These are phyloP conservation scores for Pyronema omphalodes DNA, from an alignment of 495 filamentous ascomycete genomes.

Conservation along the genomic window DNA sequence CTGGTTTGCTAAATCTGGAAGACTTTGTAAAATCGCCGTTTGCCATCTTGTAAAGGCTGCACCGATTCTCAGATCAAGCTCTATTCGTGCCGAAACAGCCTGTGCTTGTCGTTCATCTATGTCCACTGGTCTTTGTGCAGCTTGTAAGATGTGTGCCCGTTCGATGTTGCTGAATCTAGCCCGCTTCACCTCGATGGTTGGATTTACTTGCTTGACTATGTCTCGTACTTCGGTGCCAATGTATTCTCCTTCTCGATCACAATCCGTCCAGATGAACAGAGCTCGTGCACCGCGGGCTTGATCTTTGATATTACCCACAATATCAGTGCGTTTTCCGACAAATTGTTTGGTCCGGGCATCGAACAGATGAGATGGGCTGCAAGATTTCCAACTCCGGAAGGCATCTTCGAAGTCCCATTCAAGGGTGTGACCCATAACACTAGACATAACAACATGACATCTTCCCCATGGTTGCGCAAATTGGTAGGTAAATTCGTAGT, in stretches of 20 bases:
- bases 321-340: conserved; percentile 50
- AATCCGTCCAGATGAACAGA: conserved; percentile 96
- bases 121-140: conserved; percentile 53
- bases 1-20: conserved; percentile 44
- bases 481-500: conserved; percentile 78
- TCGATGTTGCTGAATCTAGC: conserved; percentile 94
- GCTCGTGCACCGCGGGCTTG: conserved; percentile 51
- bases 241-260: conserved; percentile 91
- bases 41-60: conserved; percentile 82
- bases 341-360: conserved; percentile 52
- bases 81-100: conserved; percentile 76
- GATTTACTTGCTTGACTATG: conserved; percentile 56
- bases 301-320: conserved; percentile 66
- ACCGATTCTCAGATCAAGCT: conserved; percentile 81
- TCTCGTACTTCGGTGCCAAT: conserved; percentile 86
- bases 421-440: conserved; percentile 72
- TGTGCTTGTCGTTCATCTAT: conserved; percentile 75
- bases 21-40: conserved; percentile 49
- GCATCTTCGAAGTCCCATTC: conserved; percentile 47
- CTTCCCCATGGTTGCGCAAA: conserved; percentile 66
- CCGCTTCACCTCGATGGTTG: conserved; percentile 56
- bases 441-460: conserved; percentile 79
- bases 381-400: conserved; percentile 62
- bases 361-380: conserved; percentile 61
- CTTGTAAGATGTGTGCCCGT: conserved; percentile 71